Evolutionary conservation across 2,329 filamentous ascomycete genomes (phyloP).

Genomic region (Curvularia hawaiiensis): DNA sequence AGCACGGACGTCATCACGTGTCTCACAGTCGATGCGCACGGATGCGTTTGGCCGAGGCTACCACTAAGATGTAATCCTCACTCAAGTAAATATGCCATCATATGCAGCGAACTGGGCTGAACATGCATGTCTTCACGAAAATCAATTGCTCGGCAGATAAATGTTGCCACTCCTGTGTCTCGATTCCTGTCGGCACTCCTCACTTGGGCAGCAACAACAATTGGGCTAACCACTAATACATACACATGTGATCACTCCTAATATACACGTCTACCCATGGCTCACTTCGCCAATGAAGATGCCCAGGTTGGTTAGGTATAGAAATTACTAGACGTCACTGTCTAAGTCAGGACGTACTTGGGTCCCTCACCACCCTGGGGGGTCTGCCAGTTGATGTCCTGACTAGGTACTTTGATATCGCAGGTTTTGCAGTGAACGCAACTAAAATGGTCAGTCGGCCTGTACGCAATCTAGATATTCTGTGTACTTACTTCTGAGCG

Average conservation of each 20-base stretch:
- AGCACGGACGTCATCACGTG: slow-evolving; percentile 21
- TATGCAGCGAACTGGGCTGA: neutral
- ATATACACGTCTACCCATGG: slow-evolving; percentile 11
- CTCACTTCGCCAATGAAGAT: neutral
- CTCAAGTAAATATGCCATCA: neutral
- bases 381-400: slow-evolving; percentile 93
- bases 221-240: slow-evolving; percentile 13
- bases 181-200: neutral
- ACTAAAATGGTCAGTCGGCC: slow-evolving; percentile 56
- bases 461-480: neutral
- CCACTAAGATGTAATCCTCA: slow-evolving; percentile 1
- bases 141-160: neutral
- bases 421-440: slow-evolving; percentile 99
- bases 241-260: slow-evolving; percentile 11
- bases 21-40: neutral
- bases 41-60: slow-evolving; percentile 7
- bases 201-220: slow-evolving; percentile 19
- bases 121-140: neutral
- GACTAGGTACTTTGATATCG: slow-evolving; percentile 95
- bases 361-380: slow-evolving; percentile 86
- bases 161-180: neutral
- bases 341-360: slow-evolving; percentile 66
- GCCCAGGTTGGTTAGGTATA: neutral
- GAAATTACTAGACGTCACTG: neutral
- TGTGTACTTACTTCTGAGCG: slow-evolving; percentile 81